These are phyloP conservation scores for Colletotrichum musicola DNA, from an alignment of 2,329 filamentous ascomycete genomes.

Conservation along the genomic window DNA sequence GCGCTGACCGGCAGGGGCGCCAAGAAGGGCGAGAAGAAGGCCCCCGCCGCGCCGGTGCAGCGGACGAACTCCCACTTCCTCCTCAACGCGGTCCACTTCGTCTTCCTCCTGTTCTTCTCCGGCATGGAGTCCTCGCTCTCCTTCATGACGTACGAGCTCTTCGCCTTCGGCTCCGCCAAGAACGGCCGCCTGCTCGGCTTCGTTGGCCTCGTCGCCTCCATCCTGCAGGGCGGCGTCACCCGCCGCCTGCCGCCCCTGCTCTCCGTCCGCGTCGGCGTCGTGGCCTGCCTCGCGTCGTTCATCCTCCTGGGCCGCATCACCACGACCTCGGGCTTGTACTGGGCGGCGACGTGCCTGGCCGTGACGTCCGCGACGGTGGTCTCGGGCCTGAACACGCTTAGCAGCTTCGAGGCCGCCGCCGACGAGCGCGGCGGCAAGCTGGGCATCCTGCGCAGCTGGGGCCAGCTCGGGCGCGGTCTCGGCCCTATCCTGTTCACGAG, in stretches of 20 bases:
- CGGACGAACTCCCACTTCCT: slow-evolving; percentile 86
- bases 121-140: slow-evolving; percentile 98
- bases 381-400: slow-evolving; percentile 90
- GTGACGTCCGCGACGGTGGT: slow-evolving; percentile 95
- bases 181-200: slow-evolving; percentile 91
- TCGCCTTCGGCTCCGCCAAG: slow-evolving; percentile 81
- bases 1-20: slow-evolving; percentile 56
- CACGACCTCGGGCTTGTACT: slow-evolving; percentile 79
- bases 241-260: slow-evolving; percentile 84
- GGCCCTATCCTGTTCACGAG: slow-evolving; percentile 93
- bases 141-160: slow-evolving; percentile 97
- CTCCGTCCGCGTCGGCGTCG: slow-evolving; percentile 83
- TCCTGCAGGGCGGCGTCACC: slow-evolving; percentile 95
- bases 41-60: slow-evolving; percentile 47
- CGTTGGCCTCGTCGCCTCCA: slow-evolving; percentile 88
- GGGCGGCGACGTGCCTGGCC: slow-evolving; percentile 85
- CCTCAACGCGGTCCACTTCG: slow-evolving; percentile 87
- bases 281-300: slow-evolving; percentile 84
- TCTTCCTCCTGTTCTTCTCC: slow-evolving; percentile 96
- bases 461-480: slow-evolving; percentile 87
- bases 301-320: slow-evolving; percentile 79
- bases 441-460: slow-evolving; percentile 83
- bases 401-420: slow-evolving; percentile 87
- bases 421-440: slow-evolving; percentile 88
- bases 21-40: slow-evolving; percentile 36